Evolutionary conservation across 805 yeast genomes (phyloP), one percentile per base, ranked within the genome.

Genomic region (Pichia deserticola): DNA sequence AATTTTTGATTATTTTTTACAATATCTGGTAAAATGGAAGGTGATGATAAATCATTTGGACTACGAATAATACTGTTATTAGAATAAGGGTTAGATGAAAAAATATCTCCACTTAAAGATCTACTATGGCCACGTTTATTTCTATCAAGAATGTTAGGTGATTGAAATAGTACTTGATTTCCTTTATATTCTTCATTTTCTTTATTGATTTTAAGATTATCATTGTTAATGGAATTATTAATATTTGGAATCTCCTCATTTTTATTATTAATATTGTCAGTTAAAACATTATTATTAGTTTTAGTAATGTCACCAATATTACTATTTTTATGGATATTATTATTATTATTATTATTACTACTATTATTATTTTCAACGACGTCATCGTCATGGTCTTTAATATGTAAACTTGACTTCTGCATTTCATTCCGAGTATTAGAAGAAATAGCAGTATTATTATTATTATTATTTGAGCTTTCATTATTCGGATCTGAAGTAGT

Each of bases 81-180:
- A 10, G 33, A 27, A 10, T 40, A 40, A 10, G 33, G 30, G 15
- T 36, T 44, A 4, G 40, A 28, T 13, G 37, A 13, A 34, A 48
- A 42, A 15, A 42, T 25, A 32, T 48, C 45, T 33, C 29, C 40
- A 38, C 46, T 48, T 8, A 48, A 28, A 3, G 42, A 38, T 20
- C 47, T 37, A 13, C 38, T 47, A 36, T 42, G 36, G 2, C 13
- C n/a, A 12, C 6, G 13, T 34, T 1, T 34, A 34, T 34, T 34
- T 34, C 10, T 34, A 12, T 34, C 36, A 34, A 34, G 13, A 8
- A 9, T 12, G 11, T 5, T 7, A 1, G 42, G 42, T 8, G 42
- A 40, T 28, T 40, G 30, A 28, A 40, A 40, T 11, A 34, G 4
- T 13, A 34, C 10, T 34, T 34, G 36, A 11, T 11, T 34, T 34